Evolutionary conservation across 176 grass and related monocot genomes (phyloP).

Genomic region (Sorghum bicolor): DNA sequence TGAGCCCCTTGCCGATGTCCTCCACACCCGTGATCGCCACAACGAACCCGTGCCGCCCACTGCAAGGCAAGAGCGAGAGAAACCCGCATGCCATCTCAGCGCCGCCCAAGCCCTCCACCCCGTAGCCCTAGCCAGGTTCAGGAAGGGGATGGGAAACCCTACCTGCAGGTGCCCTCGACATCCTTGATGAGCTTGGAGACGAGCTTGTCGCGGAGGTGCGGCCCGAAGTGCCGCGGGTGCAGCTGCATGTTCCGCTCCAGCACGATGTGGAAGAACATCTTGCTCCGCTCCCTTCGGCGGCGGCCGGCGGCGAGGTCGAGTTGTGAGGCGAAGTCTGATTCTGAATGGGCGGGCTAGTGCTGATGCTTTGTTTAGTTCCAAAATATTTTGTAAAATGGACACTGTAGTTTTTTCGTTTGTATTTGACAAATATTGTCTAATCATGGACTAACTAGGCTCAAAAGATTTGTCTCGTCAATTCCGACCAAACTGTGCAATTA

Average conservation of each 20-base stretch:
- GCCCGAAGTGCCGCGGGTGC: conserved; percentile 92
- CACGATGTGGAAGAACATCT: conserved; percentile 98
- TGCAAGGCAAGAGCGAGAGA: conserved; percentile 9
- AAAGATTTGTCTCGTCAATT: too few species aligned
- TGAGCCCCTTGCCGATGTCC: conserved; percentile 97
- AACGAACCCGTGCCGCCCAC: conserved; percentile 92
- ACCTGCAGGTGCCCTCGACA: conserved; percentile 98
- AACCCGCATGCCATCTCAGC: background rate
- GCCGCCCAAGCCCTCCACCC: background rate
- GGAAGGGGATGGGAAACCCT: background rate
- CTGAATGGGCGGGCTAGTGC: background rate
- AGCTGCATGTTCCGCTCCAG: conserved; percentile 98
- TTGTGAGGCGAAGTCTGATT: background rate
- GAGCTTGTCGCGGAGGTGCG: conserved; percentile 92
- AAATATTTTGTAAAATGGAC: too few species aligned
- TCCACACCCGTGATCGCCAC: conserved; percentile 96
- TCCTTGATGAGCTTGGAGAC: conserved; percentile 99
- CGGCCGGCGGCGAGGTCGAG: conserved; percentile 18
- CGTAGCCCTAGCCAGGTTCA: conserved; percentile 14
- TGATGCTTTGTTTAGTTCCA: too few species aligned
- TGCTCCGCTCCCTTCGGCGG: background rate
- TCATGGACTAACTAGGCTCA: too few species aligned
- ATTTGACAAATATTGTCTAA: too few species aligned
- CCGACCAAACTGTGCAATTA: too few species aligned
- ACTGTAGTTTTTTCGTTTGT: too few species aligned